These are phyloP conservation scores for Conticribra weissflogii DNA, from an alignment of 108 stramenopile species.

Conservation along the genomic window DNA sequence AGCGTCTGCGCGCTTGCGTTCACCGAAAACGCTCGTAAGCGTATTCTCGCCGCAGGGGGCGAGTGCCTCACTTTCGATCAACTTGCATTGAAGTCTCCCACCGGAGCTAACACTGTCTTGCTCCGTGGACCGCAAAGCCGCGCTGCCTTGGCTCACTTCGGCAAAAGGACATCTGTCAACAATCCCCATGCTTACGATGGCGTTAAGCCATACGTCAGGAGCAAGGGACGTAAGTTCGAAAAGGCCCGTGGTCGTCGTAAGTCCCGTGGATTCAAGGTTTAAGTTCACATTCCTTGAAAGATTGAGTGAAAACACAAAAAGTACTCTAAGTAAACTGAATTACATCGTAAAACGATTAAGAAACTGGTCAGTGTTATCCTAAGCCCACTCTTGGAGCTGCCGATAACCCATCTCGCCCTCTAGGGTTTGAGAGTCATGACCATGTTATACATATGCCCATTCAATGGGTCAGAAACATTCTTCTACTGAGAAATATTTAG, in stretches of 20 bases:
- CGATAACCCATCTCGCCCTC: constrained; percentile 48
- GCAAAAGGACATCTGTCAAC: constrained; percentile 89
- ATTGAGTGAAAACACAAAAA: constrained; percentile 2
- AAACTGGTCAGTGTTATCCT: constrained; percentile 49
- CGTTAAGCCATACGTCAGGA: constrained; percentile 98
- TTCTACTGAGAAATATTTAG: too few relatives aligned
- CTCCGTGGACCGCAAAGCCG: constrained; percentile 99
- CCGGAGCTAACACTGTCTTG: constrained; percentile 96
- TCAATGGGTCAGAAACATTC: constrained; percentile 17
- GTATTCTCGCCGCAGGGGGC: constrained; percentile 97
- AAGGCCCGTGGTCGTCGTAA: constrained; percentile 98
- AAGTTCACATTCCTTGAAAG: constrained; percentile 37
- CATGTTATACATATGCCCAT: constrained; percentile 38
- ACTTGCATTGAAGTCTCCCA: constrained; percentile 96
- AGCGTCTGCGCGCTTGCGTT: constrained; percentile 97
- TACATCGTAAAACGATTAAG: constrained; percentile 11
- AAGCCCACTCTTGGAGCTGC: constrained; percentile 49
- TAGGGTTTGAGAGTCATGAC: constrained; percentile 29
- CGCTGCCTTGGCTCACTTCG: constrained; percentile 96
- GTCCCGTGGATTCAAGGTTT: constrained; percentile 98
- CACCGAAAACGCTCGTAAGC: constrained; percentile 97
- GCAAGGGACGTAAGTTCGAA: constrained; percentile 99
- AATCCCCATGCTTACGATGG: constrained; percentile 92
- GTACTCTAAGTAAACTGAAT: constrained; percentile 9
- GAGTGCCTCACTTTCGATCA: constrained; percentile 99